Evolutionary conservation across 441 rosid species (phyloP), one percentile per base, ranked within the genome.

Genomic region (Adansonia grandidieri): DNA sequence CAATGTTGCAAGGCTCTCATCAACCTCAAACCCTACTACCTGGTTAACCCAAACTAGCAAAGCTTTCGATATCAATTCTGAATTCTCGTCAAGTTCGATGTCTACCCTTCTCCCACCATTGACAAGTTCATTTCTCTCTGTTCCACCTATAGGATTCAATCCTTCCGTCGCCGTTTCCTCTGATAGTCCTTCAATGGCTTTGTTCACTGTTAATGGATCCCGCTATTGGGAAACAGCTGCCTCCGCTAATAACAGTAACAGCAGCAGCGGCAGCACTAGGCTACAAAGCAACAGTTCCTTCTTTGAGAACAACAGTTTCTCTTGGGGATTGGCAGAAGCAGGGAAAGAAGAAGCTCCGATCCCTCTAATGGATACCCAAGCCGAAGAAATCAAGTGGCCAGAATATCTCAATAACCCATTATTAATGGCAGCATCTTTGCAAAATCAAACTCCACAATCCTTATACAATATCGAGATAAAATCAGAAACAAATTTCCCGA

Each of bases 301-400:
- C 60, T 54, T 54, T 3, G 61, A 17, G 8, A 56, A 56, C 61
- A 77, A 77, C 71, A 61, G 81, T 22, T 85, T 80, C 70, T 70
- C 88, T 1, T 91, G 93, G 95, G 91, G 90, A 60, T 69, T 85
- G 9, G 83, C 81, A 2, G 90, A 89, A 9, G 48, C 88, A 19
- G 89, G 86, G 64, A 88, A 83, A 71, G 89, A 62, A 62, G 66
- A 86, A 32, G 78, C 82, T 10, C 90, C 85, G 61, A 78, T 83
- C 44, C 83, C 54, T 15, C 70, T 83, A 13, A 72, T 85, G 57
- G 87, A 74, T 54, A 78, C 19, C 73, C 88, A 84, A 74, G 77
- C 76, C 8, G 89, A 85, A 53, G 92, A 86, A 76, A 71, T 81
- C 32, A 88, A 84, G 71, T 88, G 91, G 90, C 78, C 87, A 2